Percentiles rank a stretch among this genome's conserved stretches.
These are phyloP conservation scores for Phialocephala sp. DNA, from an alignment of 2,329 filamentous ascomycete genomes.

Conservation along the genomic window DNA sequence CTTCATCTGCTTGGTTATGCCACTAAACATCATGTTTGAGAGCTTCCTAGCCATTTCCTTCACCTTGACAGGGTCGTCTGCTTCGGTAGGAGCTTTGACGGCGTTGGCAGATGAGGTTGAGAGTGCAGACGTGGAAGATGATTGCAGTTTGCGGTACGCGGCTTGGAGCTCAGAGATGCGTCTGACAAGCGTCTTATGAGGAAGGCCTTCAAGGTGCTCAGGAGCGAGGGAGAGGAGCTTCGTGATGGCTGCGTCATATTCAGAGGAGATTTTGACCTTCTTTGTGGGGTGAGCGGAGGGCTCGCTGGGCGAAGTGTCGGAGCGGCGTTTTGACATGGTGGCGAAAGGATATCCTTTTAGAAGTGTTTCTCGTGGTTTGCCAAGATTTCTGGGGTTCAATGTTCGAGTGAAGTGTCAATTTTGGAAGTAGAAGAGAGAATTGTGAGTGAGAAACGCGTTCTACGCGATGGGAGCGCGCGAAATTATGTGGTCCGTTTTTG, in stretches of 20 bases:
- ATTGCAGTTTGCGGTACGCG: background rate
- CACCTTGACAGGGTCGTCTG: background rate
- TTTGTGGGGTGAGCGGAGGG: background rate
- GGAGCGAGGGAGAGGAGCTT: background rate
- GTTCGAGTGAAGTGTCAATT: too few species aligned
- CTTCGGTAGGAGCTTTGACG: background rate
- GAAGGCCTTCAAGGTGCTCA: background rate
- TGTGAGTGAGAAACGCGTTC: too few species aligned
- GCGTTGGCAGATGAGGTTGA: background rate
- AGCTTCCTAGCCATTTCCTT: background rate
- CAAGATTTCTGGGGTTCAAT: too few species aligned
- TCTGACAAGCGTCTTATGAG: background rate
- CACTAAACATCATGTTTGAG: background rate
- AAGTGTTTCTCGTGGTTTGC: too few species aligned
- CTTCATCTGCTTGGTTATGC: slow-evolving; percentile 4
- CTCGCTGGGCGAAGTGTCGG: background rate
- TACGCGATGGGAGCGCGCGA: too few species aligned
- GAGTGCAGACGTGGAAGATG: background rate
- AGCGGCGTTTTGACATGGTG: background rate
- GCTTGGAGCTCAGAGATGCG: background rate
- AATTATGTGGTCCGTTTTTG: too few species aligned
- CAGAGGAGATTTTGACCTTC: background rate
- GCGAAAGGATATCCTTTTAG: background rate
- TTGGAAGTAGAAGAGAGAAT: too few species aligned
- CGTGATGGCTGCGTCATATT: background rate